Conservation (phyloP, 2,329 filamentous ascomycete genomes). For the Curvularia sp. region DNA sequence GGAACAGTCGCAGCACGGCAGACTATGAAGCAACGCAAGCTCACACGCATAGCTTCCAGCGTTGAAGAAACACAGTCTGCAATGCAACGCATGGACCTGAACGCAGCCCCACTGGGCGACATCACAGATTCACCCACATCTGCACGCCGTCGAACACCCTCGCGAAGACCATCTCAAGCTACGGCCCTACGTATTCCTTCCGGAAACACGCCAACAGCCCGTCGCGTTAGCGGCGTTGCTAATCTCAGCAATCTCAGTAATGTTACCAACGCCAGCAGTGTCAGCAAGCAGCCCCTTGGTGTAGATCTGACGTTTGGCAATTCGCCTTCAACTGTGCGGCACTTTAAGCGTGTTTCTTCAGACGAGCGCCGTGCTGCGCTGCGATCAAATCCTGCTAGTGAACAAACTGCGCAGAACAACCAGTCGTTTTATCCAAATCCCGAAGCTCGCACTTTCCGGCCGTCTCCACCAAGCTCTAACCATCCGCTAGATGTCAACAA, state of each 20-base stretch:
- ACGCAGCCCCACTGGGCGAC: slow-evolving; percentile 52
- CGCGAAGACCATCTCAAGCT: slow-evolving; percentile 49
- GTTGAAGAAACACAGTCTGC: slow-evolving; percentile 43
- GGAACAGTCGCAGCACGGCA: slow-evolving; percentile 63
- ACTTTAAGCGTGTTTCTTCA: slow-evolving; percentile 88
- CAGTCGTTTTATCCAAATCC: slow-evolving; percentile 46
- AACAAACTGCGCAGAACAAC: slow-evolving; percentile 21
- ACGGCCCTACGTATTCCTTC: slow-evolving; percentile 49
- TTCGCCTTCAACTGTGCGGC: slow-evolving; percentile 85
- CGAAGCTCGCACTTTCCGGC: slow-evolving; percentile 47
- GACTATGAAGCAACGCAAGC: slow-evolving; percentile 59
- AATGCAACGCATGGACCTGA: slow-evolving; percentile 54
- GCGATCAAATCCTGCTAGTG: slow-evolving; percentile 38
- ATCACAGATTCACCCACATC: slow-evolving; percentile 47
- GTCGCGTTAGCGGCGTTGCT: slow-evolving; percentile 50
- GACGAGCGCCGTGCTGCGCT: slow-evolving; percentile 49
- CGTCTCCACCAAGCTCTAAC: slow-evolving; percentile 43
- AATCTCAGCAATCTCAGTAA: slow-evolving; percentile 53
- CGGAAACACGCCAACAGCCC: slow-evolving; percentile 52
- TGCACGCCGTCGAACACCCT: slow-evolving; percentile 38
- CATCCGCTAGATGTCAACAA: slow-evolving; percentile 52
- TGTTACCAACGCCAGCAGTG: slow-evolving; percentile 43
- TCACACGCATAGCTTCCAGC: slow-evolving; percentile 54
- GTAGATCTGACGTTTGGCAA: slow-evolving; percentile 95
- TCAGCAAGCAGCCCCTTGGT: slow-evolving; percentile 76